Evolutionary conservation across 768 basidiomycete genomes (phyloP), one percentile per base, ranked within the genome.

Genomic region (Dioszegia aurantiaca): DNA sequence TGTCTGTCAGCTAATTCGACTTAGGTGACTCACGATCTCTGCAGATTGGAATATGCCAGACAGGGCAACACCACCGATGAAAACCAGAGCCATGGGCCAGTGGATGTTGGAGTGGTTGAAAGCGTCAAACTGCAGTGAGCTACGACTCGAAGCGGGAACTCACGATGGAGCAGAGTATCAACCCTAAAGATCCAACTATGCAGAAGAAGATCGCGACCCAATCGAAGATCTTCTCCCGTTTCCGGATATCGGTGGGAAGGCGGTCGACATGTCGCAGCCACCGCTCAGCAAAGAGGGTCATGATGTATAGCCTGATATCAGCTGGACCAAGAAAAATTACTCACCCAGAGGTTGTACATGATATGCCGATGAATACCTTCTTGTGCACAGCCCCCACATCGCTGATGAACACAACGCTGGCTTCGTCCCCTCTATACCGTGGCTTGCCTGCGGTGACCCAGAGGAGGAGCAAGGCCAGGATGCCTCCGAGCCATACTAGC

Each of bases 241-340:
- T 60, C 17, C 69, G 55, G 0, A 78, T 33, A 17, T 75, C 67
- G 16, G 70, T 69, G 2, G 79, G 79, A 2, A 80, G 61, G 6
- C 79, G 72, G 42, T 79, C 78, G 27, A 77, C 68, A 58, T 79
- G 78, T 9, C 79, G 60, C 2, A 80, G 66, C 76, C 75, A 79
- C 27, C 78, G 64, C 59, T 79, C 79, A 21, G 69, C 59, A 44
- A 78, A 65, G 17, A 79, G 64, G 1, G 72, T 59, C 4, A 72
- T 37, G 55, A 76, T 68, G 72, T 78, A 80, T 59, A 77, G 73
- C 24, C 74, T 72, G 56, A 16, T 58, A 55, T 48, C 65, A 54
- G 40, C 46, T 14, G 14, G 33, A 33, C 21, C 19, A 28, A 33
- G 16, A 12, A 12, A 14, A 26, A 17, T 6, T 10, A 61, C 60